Evolutionary conservation across 1,284 basidiomycete genomes (phyloP), one percentile per base, ranked within the genome.

Genomic region (Mrakiaceae sp.): DNA sequence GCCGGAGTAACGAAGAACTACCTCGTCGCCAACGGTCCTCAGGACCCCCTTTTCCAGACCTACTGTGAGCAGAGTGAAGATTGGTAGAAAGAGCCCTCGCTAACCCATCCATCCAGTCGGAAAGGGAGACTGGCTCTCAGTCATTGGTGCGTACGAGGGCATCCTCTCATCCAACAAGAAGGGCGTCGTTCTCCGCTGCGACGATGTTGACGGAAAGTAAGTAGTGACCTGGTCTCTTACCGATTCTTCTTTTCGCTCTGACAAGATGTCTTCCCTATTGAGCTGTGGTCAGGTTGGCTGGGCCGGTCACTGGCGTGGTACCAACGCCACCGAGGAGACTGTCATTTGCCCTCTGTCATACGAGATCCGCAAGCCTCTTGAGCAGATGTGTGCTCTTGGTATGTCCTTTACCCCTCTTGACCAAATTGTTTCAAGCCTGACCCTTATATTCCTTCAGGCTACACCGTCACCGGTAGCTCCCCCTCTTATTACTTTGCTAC

Each of bases 291-390:
- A 72, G 39, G 63, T 68, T 42, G 75, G 73, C 1, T 78, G 74
- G 74, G 67, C 70, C 58, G 78, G 78, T 4, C 78, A 79, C 70
- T 78, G 75, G 75, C 70, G 78, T 55, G 78, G 77, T 16, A 69
- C 73, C 63, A 78, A 79, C 64, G 77, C 73, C 3, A 77, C 77
- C 3, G 54, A 66, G 8, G 78, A 79, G 69, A 79, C 78, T 2
- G 78, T 75, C 49, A 74, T 74, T 59, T 72, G 71, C 67, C 63
- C 69, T 2, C 65, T 66, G 5, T 70, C 69, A 3, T 72, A 69
- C 68, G 43, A 64, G 63, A 67, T 62, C 14, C 64, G 71, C n/a
- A 62, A 64, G 4, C 60, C 67, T 4, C 54, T 70, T 43, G 68
- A 70, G 48, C 58, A 67, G 47, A 48, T 7, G 4, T 60, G 58